Base-by-base conservation (phyloP, 768 basidiomycete species). In the Megacollybia marginata region DNA sequence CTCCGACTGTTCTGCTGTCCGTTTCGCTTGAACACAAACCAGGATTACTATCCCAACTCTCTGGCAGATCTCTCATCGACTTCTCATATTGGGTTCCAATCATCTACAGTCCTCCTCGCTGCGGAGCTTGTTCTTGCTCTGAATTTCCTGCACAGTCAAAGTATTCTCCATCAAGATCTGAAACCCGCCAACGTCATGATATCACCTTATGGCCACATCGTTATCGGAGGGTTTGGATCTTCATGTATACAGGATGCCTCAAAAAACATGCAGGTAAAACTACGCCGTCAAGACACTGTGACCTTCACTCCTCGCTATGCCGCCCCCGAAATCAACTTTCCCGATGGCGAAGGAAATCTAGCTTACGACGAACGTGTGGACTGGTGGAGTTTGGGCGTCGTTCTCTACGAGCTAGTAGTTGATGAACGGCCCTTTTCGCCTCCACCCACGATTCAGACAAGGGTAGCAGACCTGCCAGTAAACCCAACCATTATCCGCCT, bases 101-200 rank as follows among this genome's bases (percentile, higher is more conserved):
- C 44, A n/a, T 55, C 60, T 33, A 47, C 69, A 23, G 63, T 59
- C 31, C 51, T 68, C 15, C 52, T 70, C 11, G 55, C 62, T 15
- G 65, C 64, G 2, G 68, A 68, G 51, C 54, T 69, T 18, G 56
- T 64, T 6, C 55, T 72, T 9, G 70, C 65, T 15, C 46, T 72
- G 10, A 50, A 62, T 23, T 68, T 64, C 47, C 58, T 85, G 1
- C 83, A 84, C 57, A 68, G 72, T 49, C 71, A 74, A 54, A 82
- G 83, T 20, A 79, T 84, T 59, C 78, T 85, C 35, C 83, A 85
- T 55, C 78, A 81, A 36, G 82, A 84, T 57, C 77, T 87, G 64
- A 84, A 83, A 55, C 83, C 83, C 2, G 70, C 73, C 48, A 87
- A 85, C 60, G 68, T 87, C 20, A 69, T 85, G 49, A 68, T 79